Base-by-base conservation (phyloP, 495 filamentous ascomycete species). In the Xylaria grammica region DNA sequence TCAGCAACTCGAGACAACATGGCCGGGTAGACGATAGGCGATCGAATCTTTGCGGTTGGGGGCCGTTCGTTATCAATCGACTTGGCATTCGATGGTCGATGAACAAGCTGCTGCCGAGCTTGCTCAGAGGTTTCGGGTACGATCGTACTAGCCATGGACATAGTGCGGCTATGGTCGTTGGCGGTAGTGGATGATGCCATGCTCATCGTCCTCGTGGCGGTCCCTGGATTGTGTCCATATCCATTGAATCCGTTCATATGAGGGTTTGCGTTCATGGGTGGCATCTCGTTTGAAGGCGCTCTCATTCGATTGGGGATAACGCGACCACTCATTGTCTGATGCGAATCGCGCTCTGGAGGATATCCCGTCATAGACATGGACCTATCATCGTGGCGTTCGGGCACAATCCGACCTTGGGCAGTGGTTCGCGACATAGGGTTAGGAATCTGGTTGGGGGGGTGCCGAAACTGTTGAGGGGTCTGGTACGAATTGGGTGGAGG, bases 301-400 rank as follows among this genome's bases (percentile, higher is more conserved):
- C 80, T 82, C 67, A 62, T 66, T 40, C 83, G 75, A 60, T 84
- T 84, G 6, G 84, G 96, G 69, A 99, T 97, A 0, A 96, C 84
- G 60, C 96, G 85, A 55, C 96, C 96, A 68, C 90, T 97, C 85
- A 91, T 91, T 22, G 93, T 97, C 70, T 97, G 95, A 60, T 89
- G 83, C 61, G 90, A 82, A 61, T 98, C 92, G 51, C 86, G 84
- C 64, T 94, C 91, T 17, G 79, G 75, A 24, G 89, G 83, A 73
- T 97, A 97, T 2, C 90, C 90, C 17, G 89, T 93, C 87, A 99
- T 88, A 29, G 94, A 96, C 95, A 98, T 98, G 53, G 95, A 87
- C 53, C 96, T 85, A 72, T 97, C 94, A 71, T 98, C 89, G 71
- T 95, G 90, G 52, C 93, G 86, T 67, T 97, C 94, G 7, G 96